phyloP scores from a whole-genome alignment of 306 rosid genomes.

The Begonia masoniana region DNA sequence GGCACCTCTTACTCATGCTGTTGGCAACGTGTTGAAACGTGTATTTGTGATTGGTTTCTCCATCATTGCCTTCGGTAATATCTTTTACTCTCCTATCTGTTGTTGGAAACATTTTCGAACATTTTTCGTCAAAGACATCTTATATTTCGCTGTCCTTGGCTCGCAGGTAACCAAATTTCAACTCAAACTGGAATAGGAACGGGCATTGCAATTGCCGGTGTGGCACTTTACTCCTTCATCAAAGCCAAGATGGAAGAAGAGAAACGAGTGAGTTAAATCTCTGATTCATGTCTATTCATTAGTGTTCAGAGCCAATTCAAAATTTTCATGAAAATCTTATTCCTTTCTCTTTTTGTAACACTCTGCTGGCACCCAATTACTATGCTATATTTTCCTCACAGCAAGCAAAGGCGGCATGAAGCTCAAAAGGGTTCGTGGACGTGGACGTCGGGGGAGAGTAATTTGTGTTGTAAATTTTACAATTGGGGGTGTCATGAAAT shows the following conservation, averaged over 20 bases:
- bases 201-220: constrained; percentile 82
- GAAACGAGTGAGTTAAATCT: constrained; percentile 64
- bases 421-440: constrained; percentile 2
- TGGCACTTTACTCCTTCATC: constrained; percentile 68
- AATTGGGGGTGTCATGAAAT: constrained; percentile 25
- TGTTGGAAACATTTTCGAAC: background rate
- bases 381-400: constrained; percentile 11
- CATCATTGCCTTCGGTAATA: constrained; percentile 60
- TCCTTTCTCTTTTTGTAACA: too few species aligned
- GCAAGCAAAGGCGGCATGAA: constrained; percentile 76
- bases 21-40: constrained; percentile 92
- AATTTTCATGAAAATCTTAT: too few species aligned
- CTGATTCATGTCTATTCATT: too few species aligned
- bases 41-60: constrained; percentile 95
- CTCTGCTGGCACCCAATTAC: background rate
- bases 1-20: constrained; percentile 97
- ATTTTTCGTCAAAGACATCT: background rate
- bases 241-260: constrained; percentile 88
- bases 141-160: constrained; percentile 3
- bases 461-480: constrained; percentile 40
- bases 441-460: constrained; percentile 27
- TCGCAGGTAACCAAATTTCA: constrained; percentile 77
- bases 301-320: too few species aligned
- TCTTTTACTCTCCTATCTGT: background rate
- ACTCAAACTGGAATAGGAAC: constrained; percentile 96